Base-by-base conservation (phyloP, 83 land plant species). In the Larix sibirica region DNA sequence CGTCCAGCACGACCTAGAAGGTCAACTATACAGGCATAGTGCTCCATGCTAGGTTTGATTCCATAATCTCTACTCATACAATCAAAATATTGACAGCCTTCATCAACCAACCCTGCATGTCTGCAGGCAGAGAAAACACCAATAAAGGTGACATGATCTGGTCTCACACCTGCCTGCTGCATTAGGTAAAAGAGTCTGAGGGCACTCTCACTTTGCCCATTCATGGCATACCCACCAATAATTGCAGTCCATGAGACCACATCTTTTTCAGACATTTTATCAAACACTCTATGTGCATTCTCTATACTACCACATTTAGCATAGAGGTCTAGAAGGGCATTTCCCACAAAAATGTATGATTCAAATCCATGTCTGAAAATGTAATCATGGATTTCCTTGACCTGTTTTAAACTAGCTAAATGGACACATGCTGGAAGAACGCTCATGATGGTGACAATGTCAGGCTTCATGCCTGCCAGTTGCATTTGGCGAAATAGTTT, bases 71-170 rank as follows among this genome's bases (percentile, higher is more conserved):
- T 86, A 56, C 67, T 79, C 94, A 92, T 89, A 10, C 88, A 87
- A 12, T 89, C 83, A 80, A 87, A 92, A 36, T 92, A 91, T 60
- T 86, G 69, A 80, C 89, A 81, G 26, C 94, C 94, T 82, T 92
- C 94, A 80, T 82, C 81, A 26, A 85, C 79, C 23, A 87, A 91
- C 20, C 88, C 84, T 20, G 90, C 13, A 13, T 80, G 79, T 69
- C 87, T 82, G 64, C 91, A 92, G 3, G 91, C 90, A 86, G 76
- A 58, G 38, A 92, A 89, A 4, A 89, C 87, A 5, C 85, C 82
- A 28, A 82, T 21, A 78, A 92, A 92, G 50, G 50, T 47, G 50
- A 47, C 50, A 47, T 47, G 50, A 47, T 47, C 50, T 62, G 21
- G 63, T 62, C 21, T 62, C 63, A 62, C 63, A 62, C n/a, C 63